Base-by-base conservation (phyloP, 768 basidiomycete genomes). In the Suillus plorans region DNA sequence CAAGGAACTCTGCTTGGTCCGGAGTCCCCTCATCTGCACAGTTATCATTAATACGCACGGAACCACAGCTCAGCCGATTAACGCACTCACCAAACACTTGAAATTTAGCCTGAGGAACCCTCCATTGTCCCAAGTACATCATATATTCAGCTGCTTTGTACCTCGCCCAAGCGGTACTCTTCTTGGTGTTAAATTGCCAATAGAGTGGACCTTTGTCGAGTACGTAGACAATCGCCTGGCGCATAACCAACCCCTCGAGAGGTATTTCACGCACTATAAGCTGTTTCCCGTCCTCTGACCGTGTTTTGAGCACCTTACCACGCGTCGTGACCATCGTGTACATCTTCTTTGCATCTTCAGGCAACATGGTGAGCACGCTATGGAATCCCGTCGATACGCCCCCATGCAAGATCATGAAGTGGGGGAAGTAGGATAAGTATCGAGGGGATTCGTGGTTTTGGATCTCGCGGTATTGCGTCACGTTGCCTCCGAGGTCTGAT, bases 101-200 rank as follows among this genome's bases (percentile, higher is more conserved):
- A 13, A 83, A 71, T 31, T 84, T 76, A 67, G 80, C 76, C 60
- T 76, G 74, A 41, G 81, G 77, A 59, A 79, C 71, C 28, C 85
- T 76, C 10, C 77, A 77, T 58, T 78, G 75, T 5, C 80, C 78
- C 13, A 88, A 69, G 34, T 70, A 77, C 68, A 79, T 80, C 4
- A 81, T 83, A 74, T 88, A 88, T 68, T 89, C 85, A 25, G 84
- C 86, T 12, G 87, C 85, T 69, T 83, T 85, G 75, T 84, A 88
- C 42, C 81, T 80, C 68, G 88, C 86, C 71, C 84, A 83, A 1
- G 87, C 86, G 2, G 77, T 69, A 60, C 86, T 85, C 7, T 74
- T 73, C 65, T 80, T 81, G n/a, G 84, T 84, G 67, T 89, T 88
- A 64, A 84, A 80, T 69, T 89, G 84, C 79, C 80, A 82, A 39